Base-by-base conservation (phyloP, 257 asterid genomes). In the Solanum dulcamara region DNA sequence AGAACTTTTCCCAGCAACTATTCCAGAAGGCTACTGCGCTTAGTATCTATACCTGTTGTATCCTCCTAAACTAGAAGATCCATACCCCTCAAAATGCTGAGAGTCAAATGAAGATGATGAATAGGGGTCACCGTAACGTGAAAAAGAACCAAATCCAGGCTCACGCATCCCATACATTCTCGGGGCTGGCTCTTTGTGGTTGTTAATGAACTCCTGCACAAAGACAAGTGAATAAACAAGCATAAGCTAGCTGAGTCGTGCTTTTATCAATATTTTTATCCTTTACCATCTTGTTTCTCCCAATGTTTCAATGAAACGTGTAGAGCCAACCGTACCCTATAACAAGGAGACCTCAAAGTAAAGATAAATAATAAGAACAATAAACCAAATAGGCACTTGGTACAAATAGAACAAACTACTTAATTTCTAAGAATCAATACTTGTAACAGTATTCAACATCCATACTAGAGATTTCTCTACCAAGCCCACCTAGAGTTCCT, bases 21-120 rank as follows among this genome's bases (percentile, higher is more conserved):
- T 46, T 46, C 60, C 37, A 77, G 8, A 26, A 15, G 26, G 38
- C 17, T 77, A 77, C 62, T 35, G 5, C 83, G 1, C 72, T 74
- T 64, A 80, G 55, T 60, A 80, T 80, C 87, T 85, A 80, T 22
- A 85, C 53, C 82, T 70, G 60, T 72, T 30, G 67, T 80, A 85
- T 35, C 87, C 85, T 18, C 85, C 85, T 6, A 64, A 18, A 60
- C 82, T 64, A 17, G 87, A 80, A 66, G 87, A 85, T 80, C 84
- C 87, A 85, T 85, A 85, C 32, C 81, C 81, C 4, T 80, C 82
- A 15, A 80, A 72, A n/a, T 20, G 71, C 81, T 80, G 62, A 37
- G 85, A 53, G 15, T 53, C 55, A 80, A 44, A 85, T 0, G 82
- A 85, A 46, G 87, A 80, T 44, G 85, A 80, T 18, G 85, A 81